Conservation (phyloP, 179 eudicot genomes). For the Kewa caespitosa region DNA sequence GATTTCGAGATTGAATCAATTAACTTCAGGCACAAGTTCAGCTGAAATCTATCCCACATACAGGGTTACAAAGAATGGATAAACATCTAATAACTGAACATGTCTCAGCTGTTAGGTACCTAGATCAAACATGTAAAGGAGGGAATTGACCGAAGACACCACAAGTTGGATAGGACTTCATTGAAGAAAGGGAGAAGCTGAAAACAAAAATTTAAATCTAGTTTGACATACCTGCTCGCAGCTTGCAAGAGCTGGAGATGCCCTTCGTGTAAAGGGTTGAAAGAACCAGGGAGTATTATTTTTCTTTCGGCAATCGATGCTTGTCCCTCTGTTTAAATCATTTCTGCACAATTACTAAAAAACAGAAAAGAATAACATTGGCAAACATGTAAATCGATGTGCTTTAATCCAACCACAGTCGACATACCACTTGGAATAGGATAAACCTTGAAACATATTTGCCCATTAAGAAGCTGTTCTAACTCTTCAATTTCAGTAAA, state of each 20-base stretch:
- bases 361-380: background rate
- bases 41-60: too few relatives aligned
- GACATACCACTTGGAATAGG: conserved; percentile 65
- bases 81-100: background rate
- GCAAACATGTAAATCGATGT: background rate
- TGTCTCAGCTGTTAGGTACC: background rate
- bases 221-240: conserved; percentile 60
- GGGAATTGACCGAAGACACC: background rate
- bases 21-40: too few relatives aligned
- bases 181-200: background rate
- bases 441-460: conserved; percentile 77
- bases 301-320: conserved; percentile 56
- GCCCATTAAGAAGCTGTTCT: conserved; percentile 76
- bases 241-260: conserved; percentile 89
- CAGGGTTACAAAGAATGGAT: background rate
- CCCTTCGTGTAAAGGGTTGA: conserved; percentile 93
- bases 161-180: background rate
- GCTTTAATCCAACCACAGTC: background rate
- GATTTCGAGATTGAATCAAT: too few relatives aligned
- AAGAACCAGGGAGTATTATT: conserved; percentile 85
- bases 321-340: conserved; percentile 48
- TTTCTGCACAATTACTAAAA: background rate
- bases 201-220: background rate
- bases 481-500: conserved; percentile 76
- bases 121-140: background rate